phyloP scores from a whole-genome alignment of 495 filamentous ascomycete species.

The Aspergillus sclerotiicarbonarius region DNA sequence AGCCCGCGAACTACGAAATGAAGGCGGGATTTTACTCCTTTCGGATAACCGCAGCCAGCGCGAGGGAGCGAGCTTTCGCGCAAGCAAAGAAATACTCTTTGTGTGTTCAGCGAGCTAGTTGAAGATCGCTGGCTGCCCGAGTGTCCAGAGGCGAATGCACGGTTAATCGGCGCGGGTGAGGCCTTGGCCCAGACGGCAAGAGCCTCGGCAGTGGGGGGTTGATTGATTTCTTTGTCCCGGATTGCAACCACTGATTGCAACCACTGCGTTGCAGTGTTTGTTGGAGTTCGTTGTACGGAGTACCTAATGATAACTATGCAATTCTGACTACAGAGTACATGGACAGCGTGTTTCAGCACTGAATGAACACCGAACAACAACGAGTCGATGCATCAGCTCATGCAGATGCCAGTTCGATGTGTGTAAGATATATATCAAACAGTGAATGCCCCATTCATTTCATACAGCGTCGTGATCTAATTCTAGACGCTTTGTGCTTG shows the following conservation, averaged over 20 bases:
- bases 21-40: not conserved
- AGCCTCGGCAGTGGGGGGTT: not conserved
- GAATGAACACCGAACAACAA: not conserved
- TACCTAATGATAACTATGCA: not conserved
- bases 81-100: not conserved
- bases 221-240: not conserved
- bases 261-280: too few relatives aligned
- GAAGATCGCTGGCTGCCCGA: not conserved
- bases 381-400: not conserved
- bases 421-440: not conserved
- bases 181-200: not conserved
- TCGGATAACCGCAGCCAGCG: not conserved
- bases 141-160: not conserved
- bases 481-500: not conserved
- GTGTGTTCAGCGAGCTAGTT: not conserved
- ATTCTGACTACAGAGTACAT: not conserved
- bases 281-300: not conserved
- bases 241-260: too few relatives aligned
- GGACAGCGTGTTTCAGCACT: not conserved
- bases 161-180: not conserved
- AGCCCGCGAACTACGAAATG: not conserved
- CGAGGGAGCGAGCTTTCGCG: not conserved
- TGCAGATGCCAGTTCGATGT: not conserved
- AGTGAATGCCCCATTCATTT: not conserved
- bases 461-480: not conserved